phyloP scores from a whole-genome alignment of 768 basidiomycete species.

The Rickenella mellea region DNA sequence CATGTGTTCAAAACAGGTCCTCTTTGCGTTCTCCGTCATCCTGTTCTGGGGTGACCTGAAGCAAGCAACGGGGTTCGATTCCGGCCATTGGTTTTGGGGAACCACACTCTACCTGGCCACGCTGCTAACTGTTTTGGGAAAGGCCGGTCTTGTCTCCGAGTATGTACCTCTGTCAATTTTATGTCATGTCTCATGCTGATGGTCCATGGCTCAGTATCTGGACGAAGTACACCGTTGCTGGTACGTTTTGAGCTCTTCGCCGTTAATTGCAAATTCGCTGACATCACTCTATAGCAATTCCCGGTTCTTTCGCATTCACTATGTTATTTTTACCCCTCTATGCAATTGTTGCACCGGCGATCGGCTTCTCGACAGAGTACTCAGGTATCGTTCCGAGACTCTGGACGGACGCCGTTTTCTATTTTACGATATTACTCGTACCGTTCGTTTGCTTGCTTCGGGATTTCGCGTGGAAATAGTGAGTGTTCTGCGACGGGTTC shows the following conservation, averaged over 20 bases:
- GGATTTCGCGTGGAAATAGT: constrained; percentile 98
- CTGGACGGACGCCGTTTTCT: constrained; percentile 85
- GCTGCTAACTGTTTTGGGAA: constrained; percentile 89
- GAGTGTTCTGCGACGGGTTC: constrained; percentile 22
- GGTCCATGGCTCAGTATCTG: constrained; percentile 56
- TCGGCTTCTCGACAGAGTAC: constrained; percentile 89
- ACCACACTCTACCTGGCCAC: constrained; percentile 92
- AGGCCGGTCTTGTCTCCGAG: constrained; percentile 97
- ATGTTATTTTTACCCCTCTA: constrained; percentile 93
- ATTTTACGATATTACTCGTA: constrained; percentile 76
- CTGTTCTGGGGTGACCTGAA: constrained; percentile 93
- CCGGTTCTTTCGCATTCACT: constrained; percentile 94
- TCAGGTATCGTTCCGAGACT: constrained; percentile 80
- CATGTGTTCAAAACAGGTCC: constrained; percentile 37
- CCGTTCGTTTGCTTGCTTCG: constrained; percentile 79
- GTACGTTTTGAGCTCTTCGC: constrained; percentile 25
- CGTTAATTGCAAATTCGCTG: constrained; percentile 5
- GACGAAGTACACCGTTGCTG: constrained; percentile 98
- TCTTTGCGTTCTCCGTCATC: constrained; percentile 81
- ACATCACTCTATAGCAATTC: constrained; percentile 55
- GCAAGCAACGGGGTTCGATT: constrained; percentile 67
- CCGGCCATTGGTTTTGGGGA: constrained; percentile 99
- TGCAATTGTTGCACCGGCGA: constrained; percentile 72
- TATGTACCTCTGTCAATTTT: constrained; percentile 32
- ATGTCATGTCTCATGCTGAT: neutral